Evolutionary conservation across 2,329 filamentous ascomycete genomes (phyloP), one percentile per base, ranked within the genome.

Genomic region (Fusarium xyrophilum): DNA sequence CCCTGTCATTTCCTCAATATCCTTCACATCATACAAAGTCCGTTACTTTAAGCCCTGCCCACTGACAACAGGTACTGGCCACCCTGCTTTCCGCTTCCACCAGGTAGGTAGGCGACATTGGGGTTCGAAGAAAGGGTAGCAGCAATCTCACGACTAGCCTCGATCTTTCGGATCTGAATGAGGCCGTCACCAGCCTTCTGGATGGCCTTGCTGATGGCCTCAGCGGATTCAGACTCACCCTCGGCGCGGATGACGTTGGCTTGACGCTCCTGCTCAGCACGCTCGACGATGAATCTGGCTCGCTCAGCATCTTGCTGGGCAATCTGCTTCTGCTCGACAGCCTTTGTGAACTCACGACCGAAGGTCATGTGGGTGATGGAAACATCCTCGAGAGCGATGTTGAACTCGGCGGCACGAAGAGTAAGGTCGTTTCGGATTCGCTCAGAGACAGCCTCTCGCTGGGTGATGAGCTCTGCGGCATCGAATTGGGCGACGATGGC

Each of bases 291-390:
- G 85, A 99, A 99, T 72, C 96, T 89, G 50, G 96, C 96, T 71
- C 96, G 89, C 86, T 99, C 96, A 69, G 96, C 96, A 78, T 99
- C 96, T 83, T 99, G 96, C 84, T 99, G 96, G 58, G 96, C 96
- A 80, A 99, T 99, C 86, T 99, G 96, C 89, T 99, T 99, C 88
- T 99, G 96, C 85, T 99, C 96, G 76, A 99, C 96, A 70, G 96
- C 96, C 81, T 93, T 92, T 65, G 96, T 99, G 86, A 99, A 99
- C 82, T 99, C 96, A 81, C 95, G 95, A 74, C 96, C 96, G 79
- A 99, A 99, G 55, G 96, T 99, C 96, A 99, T 99, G 87, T 99
- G 96, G 66, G 96, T 99, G 82, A 99, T 99, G 78, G 93, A 97
- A 64, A 99, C 96, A 78, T 99, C 96, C 83, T 99, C 96, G 56